phyloP scores from a whole-genome alignment of 768 basidiomycete genomes.

The Psilocybe tampanensis region DNA sequence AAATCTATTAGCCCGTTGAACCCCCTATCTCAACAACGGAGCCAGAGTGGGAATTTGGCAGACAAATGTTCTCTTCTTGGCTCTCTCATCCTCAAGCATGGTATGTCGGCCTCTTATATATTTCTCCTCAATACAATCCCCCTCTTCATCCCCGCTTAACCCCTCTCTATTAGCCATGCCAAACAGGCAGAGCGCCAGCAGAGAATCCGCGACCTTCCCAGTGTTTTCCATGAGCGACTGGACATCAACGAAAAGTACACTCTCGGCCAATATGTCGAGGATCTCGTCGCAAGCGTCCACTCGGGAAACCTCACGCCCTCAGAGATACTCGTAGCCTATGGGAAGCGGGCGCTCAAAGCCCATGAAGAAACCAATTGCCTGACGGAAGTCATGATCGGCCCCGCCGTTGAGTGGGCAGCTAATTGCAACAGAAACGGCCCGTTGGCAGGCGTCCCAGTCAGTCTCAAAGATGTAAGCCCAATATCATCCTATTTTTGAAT shows the following conservation, averaged over 20 bases:
- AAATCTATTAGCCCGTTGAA: neutral
- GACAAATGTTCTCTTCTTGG: conserved; percentile 23
- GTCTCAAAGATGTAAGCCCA: conserved; percentile 51
- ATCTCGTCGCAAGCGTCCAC: conserved; percentile 33
- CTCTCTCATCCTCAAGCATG: conserved; percentile 25
- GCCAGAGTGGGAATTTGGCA: neutral
- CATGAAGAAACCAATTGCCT: conserved; percentile 61
- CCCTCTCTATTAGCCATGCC: conserved; percentile 19
- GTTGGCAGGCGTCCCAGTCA: conserved; percentile 62
- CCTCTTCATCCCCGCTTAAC: neutral
- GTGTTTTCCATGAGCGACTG: conserved; percentile 32
- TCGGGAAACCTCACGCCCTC: conserved; percentile 28
- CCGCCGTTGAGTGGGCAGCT: conserved; percentile 35
- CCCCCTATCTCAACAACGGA: neutral
- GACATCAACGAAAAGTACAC: conserved; percentile 28
- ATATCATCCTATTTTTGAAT: conserved; percentile 1
- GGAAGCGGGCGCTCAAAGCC: conserved; percentile 49
- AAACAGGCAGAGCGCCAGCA: conserved; percentile 40
- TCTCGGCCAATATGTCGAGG: conserved; percentile 30
- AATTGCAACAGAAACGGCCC: conserved; percentile 41
- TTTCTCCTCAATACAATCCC: neutral
- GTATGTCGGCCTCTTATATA: conserved; percentile 14
- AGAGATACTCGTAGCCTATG: conserved; percentile 45
- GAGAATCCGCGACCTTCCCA: conserved; percentile 27
- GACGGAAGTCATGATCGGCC: conserved; percentile 56